phyloP scores from a whole-genome alignment of 306 rosid species.

The Biancaea sappan region DNA sequence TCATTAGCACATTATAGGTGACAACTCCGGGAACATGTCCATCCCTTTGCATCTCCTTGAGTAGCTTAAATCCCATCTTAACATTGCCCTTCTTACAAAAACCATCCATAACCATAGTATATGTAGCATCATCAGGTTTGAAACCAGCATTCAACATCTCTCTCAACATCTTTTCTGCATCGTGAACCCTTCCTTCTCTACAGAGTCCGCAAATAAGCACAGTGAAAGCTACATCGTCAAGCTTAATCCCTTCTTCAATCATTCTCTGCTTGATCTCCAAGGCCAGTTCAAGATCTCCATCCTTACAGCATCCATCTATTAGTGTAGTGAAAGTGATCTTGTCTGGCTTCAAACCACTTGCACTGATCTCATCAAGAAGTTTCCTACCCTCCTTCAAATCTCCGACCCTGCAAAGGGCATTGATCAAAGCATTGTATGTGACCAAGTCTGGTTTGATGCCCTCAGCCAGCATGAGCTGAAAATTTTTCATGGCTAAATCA shows the following conservation, averaged over 20 bases:
- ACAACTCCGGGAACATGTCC: constrained; percentile 68
- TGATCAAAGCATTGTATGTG: constrained; percentile 66
- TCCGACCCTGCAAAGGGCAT: constrained; percentile 85
- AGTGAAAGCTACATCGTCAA: constrained; percentile 76
- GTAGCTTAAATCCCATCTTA: constrained; percentile 70
- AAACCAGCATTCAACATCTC: constrained; percentile 74
- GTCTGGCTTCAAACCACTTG: constrained; percentile 64
- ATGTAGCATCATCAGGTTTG: constrained; percentile 72
- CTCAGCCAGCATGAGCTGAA: constrained; percentile 58
- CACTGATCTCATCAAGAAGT: constrained; percentile 63
- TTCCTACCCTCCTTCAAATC: constrained; percentile 63
- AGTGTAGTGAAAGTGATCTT: constrained; percentile 80
- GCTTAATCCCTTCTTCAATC: constrained; percentile 58
- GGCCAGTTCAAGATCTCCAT: constrained; percentile 70
- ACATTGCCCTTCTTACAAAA: constrained; percentile 79
- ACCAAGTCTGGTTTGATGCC: constrained; percentile 76
- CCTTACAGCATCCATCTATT: constrained; percentile 84
- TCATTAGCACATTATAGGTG: constrained; percentile 86
- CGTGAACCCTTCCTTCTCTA: constrained; percentile 64
- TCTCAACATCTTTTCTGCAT: constrained; percentile 63
- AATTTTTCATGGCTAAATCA: constrained; percentile 62
- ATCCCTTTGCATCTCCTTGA: constrained; percentile 71
- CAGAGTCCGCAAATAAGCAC: constrained; percentile 75
- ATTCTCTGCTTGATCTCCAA: constrained; percentile 60
- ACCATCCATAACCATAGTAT: constrained; percentile 78